Evolutionary conservation across 164 flowering plant species (phyloP), one percentile per base, ranked within the genome.

Genomic region (Tinospora cordifolia): DNA sequence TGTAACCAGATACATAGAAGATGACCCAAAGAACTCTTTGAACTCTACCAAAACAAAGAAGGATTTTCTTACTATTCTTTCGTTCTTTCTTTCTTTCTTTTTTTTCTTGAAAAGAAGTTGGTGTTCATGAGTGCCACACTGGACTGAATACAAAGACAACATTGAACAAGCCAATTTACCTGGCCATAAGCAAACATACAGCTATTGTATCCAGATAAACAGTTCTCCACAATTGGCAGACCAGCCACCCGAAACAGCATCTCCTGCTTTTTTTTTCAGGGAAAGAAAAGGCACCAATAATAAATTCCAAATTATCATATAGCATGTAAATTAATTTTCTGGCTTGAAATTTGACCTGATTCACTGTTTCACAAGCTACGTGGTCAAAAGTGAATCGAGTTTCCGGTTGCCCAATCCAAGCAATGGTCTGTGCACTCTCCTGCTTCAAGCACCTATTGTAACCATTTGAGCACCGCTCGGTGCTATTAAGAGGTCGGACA

Each of bases 111-210:
- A 67, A 34, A 15, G 36, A 6, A 49, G 21, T 13, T 68, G n/a
- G 22, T 8, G 9, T 11, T 14, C 6, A 17, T 22, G 19, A 51
- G 39, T 10, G 51, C 27, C 41, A 5, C 26, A 54, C 40, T 34
- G 13, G 36, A 38, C 15, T 36, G 25, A 9, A 59, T 21, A 13
- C 12, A 21, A 22, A 71, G 63, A 58, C 34, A 30, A 57, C 21
- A n/a, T 30, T 8, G 19, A 63, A 44, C 7, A 39, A 44, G 12
- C 36, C 34, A 25, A 65, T 24, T n/a, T 85, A 95, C 99, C 97
- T 95, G 99, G 19, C 99, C 99, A 78, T 95, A 95, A 19, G 99
- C 99, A 84, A 95, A 95, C 84, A 95, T 87, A 77, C 98, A 92
- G 76, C 98, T 95, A 72, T 95, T 95, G 71, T 92, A 95, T 62